Evolutionary conservation across 116 monocot species (phyloP).

Genomic region (Trichopus zeylanicus): DNA sequence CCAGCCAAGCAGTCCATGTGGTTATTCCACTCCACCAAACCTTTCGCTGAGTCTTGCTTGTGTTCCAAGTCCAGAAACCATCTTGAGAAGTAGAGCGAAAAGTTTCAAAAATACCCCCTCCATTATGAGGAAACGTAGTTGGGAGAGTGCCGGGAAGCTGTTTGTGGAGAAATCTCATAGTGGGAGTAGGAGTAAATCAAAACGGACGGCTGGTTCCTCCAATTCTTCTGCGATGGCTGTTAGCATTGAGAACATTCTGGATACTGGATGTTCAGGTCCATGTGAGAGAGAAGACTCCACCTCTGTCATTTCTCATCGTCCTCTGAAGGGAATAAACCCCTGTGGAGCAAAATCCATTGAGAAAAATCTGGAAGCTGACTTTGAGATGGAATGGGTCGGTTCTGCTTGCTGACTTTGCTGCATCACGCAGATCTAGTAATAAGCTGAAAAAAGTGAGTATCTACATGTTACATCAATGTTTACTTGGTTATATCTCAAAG

Average conservation of each 20-base stretch:
- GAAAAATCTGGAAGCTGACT: not conserved
- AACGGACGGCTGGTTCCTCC: not conserved
- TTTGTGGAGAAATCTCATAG: not conserved
- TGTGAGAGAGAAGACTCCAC: not conserved
- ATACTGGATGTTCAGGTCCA: not conserved
- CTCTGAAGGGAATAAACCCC: too few relatives aligned
- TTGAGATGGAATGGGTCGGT: not conserved
- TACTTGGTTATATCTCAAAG: too few relatives aligned
- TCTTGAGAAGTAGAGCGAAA: constrained; percentile 17
- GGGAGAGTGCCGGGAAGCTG: not conserved
- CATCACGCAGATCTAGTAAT: too few relatives aligned
- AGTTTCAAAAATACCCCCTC: constrained; percentile 26
- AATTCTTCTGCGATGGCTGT: not conserved
- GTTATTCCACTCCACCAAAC: constrained; percentile 5
- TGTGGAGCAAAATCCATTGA: too few relatives aligned
- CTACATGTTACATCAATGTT: too few relatives aligned
- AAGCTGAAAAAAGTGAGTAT: too few relatives aligned
- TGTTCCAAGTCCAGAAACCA: not conserved
- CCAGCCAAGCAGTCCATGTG: not conserved
- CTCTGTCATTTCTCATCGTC: not conserved
- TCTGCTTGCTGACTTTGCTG: not conserved
- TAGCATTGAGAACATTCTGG: not conserved
- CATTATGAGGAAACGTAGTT: constrained; percentile 23
- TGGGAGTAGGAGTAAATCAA: too few relatives aligned
- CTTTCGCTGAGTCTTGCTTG: constrained; percentile 4